phyloP scores from a whole-genome alignment of 495 filamentous ascomycete genomes.

The Trichodelitschia bisporula region DNA sequence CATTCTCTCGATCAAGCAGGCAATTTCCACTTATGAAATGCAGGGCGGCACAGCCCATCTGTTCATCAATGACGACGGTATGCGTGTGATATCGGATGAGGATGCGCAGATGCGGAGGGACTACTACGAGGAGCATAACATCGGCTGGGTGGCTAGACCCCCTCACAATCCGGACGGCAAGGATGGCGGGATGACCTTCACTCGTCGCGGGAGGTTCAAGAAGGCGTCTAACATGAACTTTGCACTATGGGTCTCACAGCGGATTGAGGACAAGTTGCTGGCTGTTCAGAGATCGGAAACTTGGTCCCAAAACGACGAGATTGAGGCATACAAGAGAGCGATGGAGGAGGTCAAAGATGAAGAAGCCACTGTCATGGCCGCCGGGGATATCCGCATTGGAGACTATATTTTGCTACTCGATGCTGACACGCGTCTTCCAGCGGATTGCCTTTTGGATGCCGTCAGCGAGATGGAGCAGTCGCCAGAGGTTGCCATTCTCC shows the following conservation, averaged over 20 bases:
- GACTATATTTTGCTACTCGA: slow-evolving; percentile 19
- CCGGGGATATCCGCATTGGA: slow-evolving; percentile 17
- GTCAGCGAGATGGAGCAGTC: slow-evolving; percentile 23
- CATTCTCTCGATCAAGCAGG: slow-evolving; percentile 32
- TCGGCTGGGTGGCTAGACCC: slow-evolving; percentile 16
- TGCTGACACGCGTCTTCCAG: slow-evolving; percentile 19
- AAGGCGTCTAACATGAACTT: slow-evolving; percentile 57
- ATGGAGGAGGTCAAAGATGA: slow-evolving; percentile 10
- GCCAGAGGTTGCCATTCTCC: slow-evolving; percentile 22
- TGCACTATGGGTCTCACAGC: slow-evolving; percentile 29
- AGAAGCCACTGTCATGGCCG: slow-evolving; percentile 13
- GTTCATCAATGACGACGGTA: slow-evolving; percentile 25
- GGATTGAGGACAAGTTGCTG: slow-evolving; percentile 31
- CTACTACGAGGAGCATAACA: slow-evolving; percentile 23
- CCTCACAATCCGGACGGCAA: slow-evolving; percentile 21
- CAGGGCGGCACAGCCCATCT: slow-evolving; percentile 26
- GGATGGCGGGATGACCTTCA: slow-evolving; percentile 18
- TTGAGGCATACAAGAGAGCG: slow-evolving; percentile 8
- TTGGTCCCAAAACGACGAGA: slow-evolving; percentile 14
- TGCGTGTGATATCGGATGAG: slow-evolving; percentile 21
- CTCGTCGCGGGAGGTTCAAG: slow-evolving; percentile 43
- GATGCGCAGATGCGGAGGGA: slow-evolving; percentile 31
- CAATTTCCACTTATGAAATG: slow-evolving; percentile 42
- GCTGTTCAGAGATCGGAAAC: slow-evolving; percentile 7
- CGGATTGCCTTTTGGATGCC: slow-evolving; percentile 23